Base-by-base conservation (phyloP, 2,329 filamentous ascomycete species). In the Penicillium sp. region DNA sequence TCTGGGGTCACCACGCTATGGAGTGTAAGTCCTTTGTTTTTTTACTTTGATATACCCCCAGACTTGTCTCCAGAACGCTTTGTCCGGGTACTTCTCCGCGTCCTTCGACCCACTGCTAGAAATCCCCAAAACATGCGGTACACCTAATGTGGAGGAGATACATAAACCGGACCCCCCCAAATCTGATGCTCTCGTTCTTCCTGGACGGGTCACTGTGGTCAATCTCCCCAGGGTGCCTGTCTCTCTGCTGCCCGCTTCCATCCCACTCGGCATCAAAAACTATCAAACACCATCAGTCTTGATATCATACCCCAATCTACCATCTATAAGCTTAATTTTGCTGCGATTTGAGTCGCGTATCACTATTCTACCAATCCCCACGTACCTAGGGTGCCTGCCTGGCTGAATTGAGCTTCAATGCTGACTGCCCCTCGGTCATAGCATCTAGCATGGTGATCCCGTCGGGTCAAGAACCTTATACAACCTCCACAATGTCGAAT, bases 1-100 rank as follows among this genome's bases (percentile, higher is more conserved):
- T 66, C 72, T 72, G 77, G 79, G 79, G 77, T 78, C 75, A 78
- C 76, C 77, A 74, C 75, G 77, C 72, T 76, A 85, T 86, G 83
- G 82, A 84, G 77, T 81, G 84, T 85, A 75, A 83, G 82, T 84
- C 68, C 65, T 62, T 65, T 68, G 67, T 69, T 75, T 66, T 68
- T 68, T 49, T 43, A 21, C 63, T n/a, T 35, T 66, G 68, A 63
- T 65, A 57, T 53, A 64, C 57, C 59, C 58, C 60, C 53, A 68
- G 63, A 62, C 67, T 64, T 70, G 65, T 69, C 61, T 61, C 68
- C 53, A 68, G 62, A 69, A 56, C 63, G 68, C 63, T 67, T 68
- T 64, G 66, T 67, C 68, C 68, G 70, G 64, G 69, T 74, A 73
- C 72, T 71, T 74, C 69, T 72, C 70, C 68, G 70, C 70, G 67